These are phyloP conservation scores for Malus sylvestris DNA, from an alignment of 306 rosid genomes.

Conservation along the genomic window DNA sequence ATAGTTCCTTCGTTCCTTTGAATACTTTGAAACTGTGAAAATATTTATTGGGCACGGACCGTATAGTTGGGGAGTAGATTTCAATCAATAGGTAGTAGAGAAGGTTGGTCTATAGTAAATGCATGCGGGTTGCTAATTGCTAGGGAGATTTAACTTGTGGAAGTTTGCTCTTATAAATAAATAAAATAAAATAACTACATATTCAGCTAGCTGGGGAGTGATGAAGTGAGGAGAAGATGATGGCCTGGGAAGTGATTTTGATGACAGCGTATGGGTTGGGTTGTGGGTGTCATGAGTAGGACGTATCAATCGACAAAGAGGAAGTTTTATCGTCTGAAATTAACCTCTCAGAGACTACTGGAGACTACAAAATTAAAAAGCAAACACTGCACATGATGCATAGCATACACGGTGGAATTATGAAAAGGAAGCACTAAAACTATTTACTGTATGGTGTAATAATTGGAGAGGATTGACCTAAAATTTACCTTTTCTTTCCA, in stretches of 20 bases:
- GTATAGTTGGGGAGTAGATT: slow-evolving; percentile 43
- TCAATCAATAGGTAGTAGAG: slow-evolving; percentile 34
- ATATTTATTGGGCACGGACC: slow-evolving; percentile 32
- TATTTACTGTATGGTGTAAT: background rate
- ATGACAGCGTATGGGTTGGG: background rate
- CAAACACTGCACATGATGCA: background rate
- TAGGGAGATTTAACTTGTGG: slow-evolving; percentile 15
- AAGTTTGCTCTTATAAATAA: slow-evolving; percentile 38
- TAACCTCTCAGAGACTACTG: slow-evolving; percentile 10
- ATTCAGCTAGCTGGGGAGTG: background rate
- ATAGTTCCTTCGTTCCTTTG: background rate
- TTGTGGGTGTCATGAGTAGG: slow-evolving; percentile 95
- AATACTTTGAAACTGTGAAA: slow-evolving; percentile 9
- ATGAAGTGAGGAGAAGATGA: background rate
- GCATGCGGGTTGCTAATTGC: slow-evolving; percentile 4
- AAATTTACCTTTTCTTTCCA: background rate
- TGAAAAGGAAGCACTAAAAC: background rate
- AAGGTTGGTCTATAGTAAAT: slow-evolving; percentile 42
- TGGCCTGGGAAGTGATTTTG: background rate
- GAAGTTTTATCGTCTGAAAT: slow-evolving; percentile 41
- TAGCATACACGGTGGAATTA: background rate
- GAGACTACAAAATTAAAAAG: background rate
- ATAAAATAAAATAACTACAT: background rate
- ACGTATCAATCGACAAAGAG: slow-evolving; percentile 84
- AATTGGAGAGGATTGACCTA: slow-evolving; percentile 31